Percentiles rank a stretch among this genome's conserved stretches.
Evolutionary conservation across 352 stramenopile species (phyloP).

Genomic region (Phytopythium kandeliae): DNA sequence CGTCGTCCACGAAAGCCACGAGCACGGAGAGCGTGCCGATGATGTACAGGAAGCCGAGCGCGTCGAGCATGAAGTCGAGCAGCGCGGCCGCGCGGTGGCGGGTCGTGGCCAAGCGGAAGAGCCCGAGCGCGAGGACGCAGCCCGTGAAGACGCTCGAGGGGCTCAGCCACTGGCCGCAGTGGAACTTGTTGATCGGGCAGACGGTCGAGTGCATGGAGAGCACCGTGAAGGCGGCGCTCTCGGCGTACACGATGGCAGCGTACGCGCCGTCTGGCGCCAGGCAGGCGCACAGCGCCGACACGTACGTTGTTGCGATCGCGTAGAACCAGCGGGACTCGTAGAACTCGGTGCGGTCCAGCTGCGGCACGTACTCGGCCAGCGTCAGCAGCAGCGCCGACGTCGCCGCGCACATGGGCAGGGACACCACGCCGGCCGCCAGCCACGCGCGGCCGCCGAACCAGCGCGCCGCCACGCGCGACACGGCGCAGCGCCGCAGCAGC

Average conservation of each 20-base stretch:
- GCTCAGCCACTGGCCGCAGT: slow-evolving; percentile 27
- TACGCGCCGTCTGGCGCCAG: slow-evolving; percentile 49
- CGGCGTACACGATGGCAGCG: slow-evolving; percentile 27
- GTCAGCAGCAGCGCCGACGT: slow-evolving; percentile 29
- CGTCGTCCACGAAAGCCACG: slow-evolving; percentile 39
- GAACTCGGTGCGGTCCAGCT: slow-evolving; percentile 41
- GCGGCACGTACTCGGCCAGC: slow-evolving; percentile 20
- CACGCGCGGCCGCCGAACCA: slow-evolving; percentile 31
- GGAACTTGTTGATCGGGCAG: slow-evolving; percentile 55
- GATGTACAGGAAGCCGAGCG: slow-evolving; percentile 18
- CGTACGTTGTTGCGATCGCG: slow-evolving; percentile 25
- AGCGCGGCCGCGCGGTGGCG: slow-evolving; percentile 34
- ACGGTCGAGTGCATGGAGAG: slow-evolving; percentile 51
- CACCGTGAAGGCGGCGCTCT: slow-evolving; percentile 42
- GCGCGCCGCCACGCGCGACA: slow-evolving; percentile 16
- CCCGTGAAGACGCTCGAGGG: slow-evolving; percentile 27
- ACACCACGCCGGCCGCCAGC: slow-evolving; percentile 34
- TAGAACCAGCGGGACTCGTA: slow-evolving; percentile 45
- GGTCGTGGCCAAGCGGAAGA: slow-evolving; percentile 38
- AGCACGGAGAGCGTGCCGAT: slow-evolving; percentile 56
- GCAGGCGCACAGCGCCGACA: slow-evolving; percentile 37
- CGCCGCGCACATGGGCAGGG: slow-evolving; percentile 20
- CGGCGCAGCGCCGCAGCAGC: slow-evolving; percentile 18
- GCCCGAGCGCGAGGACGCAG: slow-evolving; percentile 30
- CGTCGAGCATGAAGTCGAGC: slow-evolving; percentile 10